Base-by-base conservation (phyloP, 73 alveolate species). In the Paramecium tetraurelia region DNA sequence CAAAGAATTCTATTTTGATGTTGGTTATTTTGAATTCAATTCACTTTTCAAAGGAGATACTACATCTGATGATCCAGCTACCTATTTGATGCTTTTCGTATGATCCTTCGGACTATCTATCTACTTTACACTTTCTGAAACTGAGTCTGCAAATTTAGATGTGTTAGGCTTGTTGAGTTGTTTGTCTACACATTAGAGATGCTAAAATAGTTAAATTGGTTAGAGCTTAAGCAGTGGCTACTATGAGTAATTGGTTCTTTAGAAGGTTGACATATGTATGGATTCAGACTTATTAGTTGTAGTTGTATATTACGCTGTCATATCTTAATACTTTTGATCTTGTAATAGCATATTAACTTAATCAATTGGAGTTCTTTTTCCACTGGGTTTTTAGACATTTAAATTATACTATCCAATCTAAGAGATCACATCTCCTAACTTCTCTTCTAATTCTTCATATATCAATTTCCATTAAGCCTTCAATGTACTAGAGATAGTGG, bases 391-490 rank as follows among this genome's bases (percentile, higher is more conserved):
- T 41, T 27, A 27, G 31, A 27, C 31, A 6, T 63, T 24, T 3
- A 63, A 10, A 63, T 63, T 63, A 12, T 63, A 12, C 29, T 63
- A 63, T 2, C 84, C 50, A 31, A 63, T 27, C 6, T 27, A 31
- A 27, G 84, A 2, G 2, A 63, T 63, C 10, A 63, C 9, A 63
- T 63, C 84, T 12, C 12, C 31, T 11, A 63, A 14, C 0, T 46
- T 12, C 24, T 22, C 43, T 10, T 40, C 48, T 7, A 80, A 35
- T 43, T 40, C 12, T 43, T 80, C 43, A 18, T 80, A 41, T 9
- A 80, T 80, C 12, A 80, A 8, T 80, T 80, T 80, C 90, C 90
- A 80, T 44, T 80, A 44, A 4, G 70, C 44, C 21, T 80, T 80
- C 33, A 80, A 11, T 24, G 27, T 31, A 44, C 20, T 80, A 22